Base-by-base conservation (phyloP, 164 flowering plant genomes). In the Houttuynia cordata region DNA sequence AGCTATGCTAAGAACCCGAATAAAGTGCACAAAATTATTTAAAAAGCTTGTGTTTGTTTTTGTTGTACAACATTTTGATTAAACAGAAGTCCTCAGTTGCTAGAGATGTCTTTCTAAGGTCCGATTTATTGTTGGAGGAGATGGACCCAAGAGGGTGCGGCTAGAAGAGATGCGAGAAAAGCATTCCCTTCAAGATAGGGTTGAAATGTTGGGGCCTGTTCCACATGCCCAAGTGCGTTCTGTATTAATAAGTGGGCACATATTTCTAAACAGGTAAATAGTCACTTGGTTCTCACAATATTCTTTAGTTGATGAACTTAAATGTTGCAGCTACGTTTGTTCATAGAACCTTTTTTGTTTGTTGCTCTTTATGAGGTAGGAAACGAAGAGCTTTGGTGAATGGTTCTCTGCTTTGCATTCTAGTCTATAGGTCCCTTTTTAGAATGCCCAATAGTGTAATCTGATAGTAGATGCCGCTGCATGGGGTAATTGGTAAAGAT, bases 151-250 rank as follows among this genome's bases (percentile, higher is more conserved):
- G 73, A 75, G 95, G 30, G 99, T 91, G 61, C 80, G 93, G 55
- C 61, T 91, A 61, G 97, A 94, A 67, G 95, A 94, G 72, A 94
- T 94, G 99, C 82, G 97, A 73, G 95, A 88, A 70, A 94, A 88
- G 60, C 88, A 91, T 67, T 81, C 85, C 68, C 88, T 93, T 66
- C 97, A 91, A 78, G 97, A 94, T 69, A 76, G 96, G 61, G 97
- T 94, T 67, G 96, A 94, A 71, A 90, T 94, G 99, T 70, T 94
- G 73, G 99, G 99, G 45, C 95, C 91, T 70, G 97, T 93, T 53
- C 96, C 91, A 41, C 99, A 93, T 85, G 80, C 97, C 74, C 81
- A 69, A 79, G 99, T 93, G 24, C 85, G 75, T 34, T 88, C 97
- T 68, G 89, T 88, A 53, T 64, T 93, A 58, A 76, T 88, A 59